Conservation (phyloP, 257 asterid species). For the Linaria vulgaris region DNA sequence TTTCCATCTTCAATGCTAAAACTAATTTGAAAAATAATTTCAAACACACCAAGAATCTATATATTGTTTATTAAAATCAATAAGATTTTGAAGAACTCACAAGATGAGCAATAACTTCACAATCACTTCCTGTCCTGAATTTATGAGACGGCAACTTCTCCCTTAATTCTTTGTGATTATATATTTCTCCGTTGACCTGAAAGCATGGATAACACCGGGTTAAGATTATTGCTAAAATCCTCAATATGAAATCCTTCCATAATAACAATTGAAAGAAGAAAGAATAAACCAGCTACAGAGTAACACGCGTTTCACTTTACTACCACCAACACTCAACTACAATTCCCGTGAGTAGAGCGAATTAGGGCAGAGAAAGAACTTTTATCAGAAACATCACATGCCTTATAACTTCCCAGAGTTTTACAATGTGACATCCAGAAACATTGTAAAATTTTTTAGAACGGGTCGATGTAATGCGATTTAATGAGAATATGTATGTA, state of each 20-base stretch:
- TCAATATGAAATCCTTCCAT: not conserved
- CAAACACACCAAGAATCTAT: constrained; percentile 6
- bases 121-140: constrained; percentile 95
- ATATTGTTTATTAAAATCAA: constrained; percentile 6
- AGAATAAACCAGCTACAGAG: constrained; percentile 2
- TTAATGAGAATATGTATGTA: no score
- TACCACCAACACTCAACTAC: not conserved
- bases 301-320: not conserved
- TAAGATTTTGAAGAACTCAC: constrained; percentile 47
- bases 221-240: constrained; percentile 17
- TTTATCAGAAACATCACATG: not conserved
- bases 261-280: not conserved
- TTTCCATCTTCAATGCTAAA: not conserved
- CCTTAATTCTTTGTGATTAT: constrained; percentile 82
- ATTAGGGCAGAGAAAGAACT: not conserved
- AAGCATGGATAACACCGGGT: constrained; percentile 18
- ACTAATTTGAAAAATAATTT: constrained; percentile 13
- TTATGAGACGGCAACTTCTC: constrained; percentile 66
- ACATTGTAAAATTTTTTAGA: no score
- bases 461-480: no score
- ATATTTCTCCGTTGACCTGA: constrained; percentile 98
- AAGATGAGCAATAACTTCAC: constrained; percentile 99
- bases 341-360: not conserved
- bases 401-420: not conserved
- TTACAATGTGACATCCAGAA: no score